phyloP scores from a whole-genome alignment of 768 basidiomycete genomes.

The Leccinum fibrillosum region DNA sequence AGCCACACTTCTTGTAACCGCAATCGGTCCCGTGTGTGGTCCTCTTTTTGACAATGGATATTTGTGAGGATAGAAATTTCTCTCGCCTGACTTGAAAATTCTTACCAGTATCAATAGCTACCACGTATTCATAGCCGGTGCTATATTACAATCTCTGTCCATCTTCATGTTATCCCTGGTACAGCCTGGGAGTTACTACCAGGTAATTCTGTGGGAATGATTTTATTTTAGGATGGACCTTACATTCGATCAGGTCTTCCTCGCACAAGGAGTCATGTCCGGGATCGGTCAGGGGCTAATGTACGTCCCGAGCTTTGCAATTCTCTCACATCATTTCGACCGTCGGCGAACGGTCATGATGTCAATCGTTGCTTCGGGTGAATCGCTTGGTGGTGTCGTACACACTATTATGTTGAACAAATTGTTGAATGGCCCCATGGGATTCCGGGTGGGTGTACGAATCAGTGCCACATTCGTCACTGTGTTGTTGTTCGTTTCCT shows the following conservation, averaged over 20 bases:
- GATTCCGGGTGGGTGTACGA: slow-evolving; percentile 41
- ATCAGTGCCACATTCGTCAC: slow-evolving; percentile 40
- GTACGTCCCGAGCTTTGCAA: slow-evolving; percentile 41
- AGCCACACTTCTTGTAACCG: slow-evolving; percentile 14
- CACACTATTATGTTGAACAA: slow-evolving; percentile 64
- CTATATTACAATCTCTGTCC: slow-evolving; percentile 27
- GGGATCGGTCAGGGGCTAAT: slow-evolving; percentile 43
- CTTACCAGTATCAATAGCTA: not conserved
- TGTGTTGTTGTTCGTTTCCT: slow-evolving; percentile 36
- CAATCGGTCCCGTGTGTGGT: slow-evolving; percentile 22
- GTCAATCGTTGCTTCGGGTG: slow-evolving; percentile 44
- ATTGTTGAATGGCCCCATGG: slow-evolving; percentile 36
- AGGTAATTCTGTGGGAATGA: slow-evolving; percentile 18
- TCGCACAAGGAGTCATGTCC: slow-evolving; percentile 43
- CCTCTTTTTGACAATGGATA: slow-evolving; percentile 26
- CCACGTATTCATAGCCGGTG: slow-evolving; percentile 18
- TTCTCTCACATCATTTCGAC: slow-evolving; percentile 46
- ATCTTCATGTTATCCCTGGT: slow-evolving; percentile 39
- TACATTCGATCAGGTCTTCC: slow-evolving; percentile 31
- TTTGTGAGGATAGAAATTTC: slow-evolving; percentile 18
- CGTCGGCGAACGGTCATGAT: slow-evolving; percentile 40
- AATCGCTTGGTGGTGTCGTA: slow-evolving; percentile 51
- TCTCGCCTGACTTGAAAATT: not conserved
- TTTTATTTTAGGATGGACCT: not conserved
- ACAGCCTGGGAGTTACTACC: slow-evolving; percentile 33